Evolutionary conservation across 768 basidiomycete genomes (phyloP).

Genomic region (Lactarius hatsudake): DNA sequence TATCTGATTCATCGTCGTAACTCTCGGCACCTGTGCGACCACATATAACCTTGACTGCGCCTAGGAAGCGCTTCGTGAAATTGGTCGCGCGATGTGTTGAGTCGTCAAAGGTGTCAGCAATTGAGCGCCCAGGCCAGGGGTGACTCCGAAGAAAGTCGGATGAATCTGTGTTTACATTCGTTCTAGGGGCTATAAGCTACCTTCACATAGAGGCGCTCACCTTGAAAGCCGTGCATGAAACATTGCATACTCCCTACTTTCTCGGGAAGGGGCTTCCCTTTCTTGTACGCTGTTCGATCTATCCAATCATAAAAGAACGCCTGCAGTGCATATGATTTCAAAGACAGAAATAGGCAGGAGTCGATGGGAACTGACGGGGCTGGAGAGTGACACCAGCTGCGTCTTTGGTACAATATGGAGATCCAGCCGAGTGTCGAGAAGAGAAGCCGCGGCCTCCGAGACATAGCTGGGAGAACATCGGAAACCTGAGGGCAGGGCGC

Average conservation of each 20-base stretch:
- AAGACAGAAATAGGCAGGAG: not conserved
- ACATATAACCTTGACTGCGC: slow-evolving; percentile 75
- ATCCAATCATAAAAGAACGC: slow-evolving; percentile 95
- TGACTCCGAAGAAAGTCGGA: slow-evolving; percentile 83
- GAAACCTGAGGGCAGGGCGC: not conserved
- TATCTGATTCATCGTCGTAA: slow-evolving; percentile 61
- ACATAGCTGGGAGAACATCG: slow-evolving; percentile 57
- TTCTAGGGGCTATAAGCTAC: not conserved
- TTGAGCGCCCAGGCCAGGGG: slow-evolving; percentile 84
- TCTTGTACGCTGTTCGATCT: slow-evolving; percentile 76
- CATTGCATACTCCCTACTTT: slow-evolving; percentile 92
- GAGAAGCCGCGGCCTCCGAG: slow-evolving; percentile 84
- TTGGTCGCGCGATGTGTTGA: slow-evolving; percentile 72
- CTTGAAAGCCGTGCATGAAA: slow-evolving; percentile 81
- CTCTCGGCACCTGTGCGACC: slow-evolving; percentile 76
- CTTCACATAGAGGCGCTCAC: slow-evolving; percentile 34
- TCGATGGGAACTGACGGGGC: slow-evolving; percentile 43
- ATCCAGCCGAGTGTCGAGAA: slow-evolving; percentile 71
- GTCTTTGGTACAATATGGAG: slow-evolving; percentile 85
- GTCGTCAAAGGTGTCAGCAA: slow-evolving; percentile 84
- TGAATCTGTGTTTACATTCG: slow-evolving; percentile 51
- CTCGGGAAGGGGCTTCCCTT: slow-evolving; percentile 78
- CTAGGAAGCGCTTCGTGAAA: slow-evolving; percentile 62
- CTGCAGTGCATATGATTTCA: slow-evolving; percentile 35
- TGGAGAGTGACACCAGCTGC: slow-evolving; percentile 77